phyloP scores from a whole-genome alignment of 2,329 filamentous ascomycete genomes.

The Gnomoniopsis smithogilvyi region DNA sequence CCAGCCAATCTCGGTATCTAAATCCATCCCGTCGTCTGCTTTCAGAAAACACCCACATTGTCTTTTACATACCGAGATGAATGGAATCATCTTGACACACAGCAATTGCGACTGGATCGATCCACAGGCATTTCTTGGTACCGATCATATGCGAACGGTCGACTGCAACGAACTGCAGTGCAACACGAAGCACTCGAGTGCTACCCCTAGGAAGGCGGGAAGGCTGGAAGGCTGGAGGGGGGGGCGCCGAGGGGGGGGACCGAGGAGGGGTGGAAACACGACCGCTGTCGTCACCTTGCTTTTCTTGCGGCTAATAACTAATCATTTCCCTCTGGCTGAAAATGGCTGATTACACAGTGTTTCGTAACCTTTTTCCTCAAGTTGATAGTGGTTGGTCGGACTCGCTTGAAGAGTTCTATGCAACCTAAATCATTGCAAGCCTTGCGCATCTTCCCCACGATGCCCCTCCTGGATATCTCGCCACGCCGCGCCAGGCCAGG shows the following conservation, averaged over 20 bases:
- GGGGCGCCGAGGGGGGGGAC: no score
- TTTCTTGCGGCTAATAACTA: not conserved
- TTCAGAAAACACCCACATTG: no score
- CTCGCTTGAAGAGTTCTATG: not conserved
- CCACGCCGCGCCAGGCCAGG: not conserved
- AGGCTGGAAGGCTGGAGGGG: not conserved
- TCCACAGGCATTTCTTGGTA: not conserved
- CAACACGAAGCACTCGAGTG: constrained; percentile 1
- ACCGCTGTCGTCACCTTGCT: not conserved
- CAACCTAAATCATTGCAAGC: not conserved
- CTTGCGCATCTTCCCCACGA: not conserved
- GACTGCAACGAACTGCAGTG: constrained; percentile 9
- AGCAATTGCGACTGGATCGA: not conserved
- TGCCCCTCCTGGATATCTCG: not conserved
- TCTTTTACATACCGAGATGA: no score
- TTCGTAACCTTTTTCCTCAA: not conserved
- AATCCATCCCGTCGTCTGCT: no score
- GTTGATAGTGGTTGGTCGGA: not conserved
- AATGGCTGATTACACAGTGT: no score
- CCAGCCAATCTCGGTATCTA: no score
- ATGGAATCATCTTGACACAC: no score
- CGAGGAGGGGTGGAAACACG: not conserved
- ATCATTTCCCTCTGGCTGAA: not conserved
- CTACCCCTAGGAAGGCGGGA: not conserved
- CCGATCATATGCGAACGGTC: constrained; percentile 7